Evolutionary conservation across 139 green algal species (phyloP).

Genomic region (Tetraselmis striata): DNA sequence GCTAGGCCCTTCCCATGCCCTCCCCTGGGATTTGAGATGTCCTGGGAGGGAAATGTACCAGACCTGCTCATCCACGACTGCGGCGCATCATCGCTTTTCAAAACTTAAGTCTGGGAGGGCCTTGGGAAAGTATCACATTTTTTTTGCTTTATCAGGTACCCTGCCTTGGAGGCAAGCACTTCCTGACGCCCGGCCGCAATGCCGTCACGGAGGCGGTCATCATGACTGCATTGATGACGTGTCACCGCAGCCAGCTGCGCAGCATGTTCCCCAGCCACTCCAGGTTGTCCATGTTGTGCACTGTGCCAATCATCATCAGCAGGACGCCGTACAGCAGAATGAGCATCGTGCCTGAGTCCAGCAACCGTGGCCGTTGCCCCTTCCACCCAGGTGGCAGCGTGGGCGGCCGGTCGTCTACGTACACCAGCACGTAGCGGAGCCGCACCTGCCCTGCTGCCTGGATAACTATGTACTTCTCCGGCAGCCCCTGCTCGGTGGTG

Average conservation of each 20-base stretch:
- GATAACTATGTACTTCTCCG: constrained; percentile 29
- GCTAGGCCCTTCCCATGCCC: no score
- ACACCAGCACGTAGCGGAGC: constrained; percentile 25
- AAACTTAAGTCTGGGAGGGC: no score
- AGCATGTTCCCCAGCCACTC: neutral
- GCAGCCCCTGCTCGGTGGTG: constrained; percentile 1
- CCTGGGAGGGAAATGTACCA: no score
- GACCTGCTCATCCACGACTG: no score
- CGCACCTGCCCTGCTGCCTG: constrained; percentile 17
- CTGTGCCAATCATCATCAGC: constrained; percentile 18
- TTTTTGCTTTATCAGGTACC: no score
- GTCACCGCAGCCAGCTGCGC: neutral
- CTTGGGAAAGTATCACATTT: no score
- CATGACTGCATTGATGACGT: no score
- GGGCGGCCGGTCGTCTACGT: constrained; percentile 12
- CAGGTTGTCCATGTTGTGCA: neutral
- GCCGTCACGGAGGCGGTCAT: no score
- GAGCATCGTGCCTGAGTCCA: constrained; percentile 22
- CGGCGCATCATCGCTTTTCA: no score
- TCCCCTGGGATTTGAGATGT: no score
- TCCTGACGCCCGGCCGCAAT: no score
- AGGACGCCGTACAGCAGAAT: constrained; percentile 18
- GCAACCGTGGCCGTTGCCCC: neutral
- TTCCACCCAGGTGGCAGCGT: neutral
- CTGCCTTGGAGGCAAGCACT: no score